These are phyloP conservation scores for Naganishia randhawae DNA, from an alignment of 768 basidiomycete genomes.

Conservation along the genomic window DNA sequence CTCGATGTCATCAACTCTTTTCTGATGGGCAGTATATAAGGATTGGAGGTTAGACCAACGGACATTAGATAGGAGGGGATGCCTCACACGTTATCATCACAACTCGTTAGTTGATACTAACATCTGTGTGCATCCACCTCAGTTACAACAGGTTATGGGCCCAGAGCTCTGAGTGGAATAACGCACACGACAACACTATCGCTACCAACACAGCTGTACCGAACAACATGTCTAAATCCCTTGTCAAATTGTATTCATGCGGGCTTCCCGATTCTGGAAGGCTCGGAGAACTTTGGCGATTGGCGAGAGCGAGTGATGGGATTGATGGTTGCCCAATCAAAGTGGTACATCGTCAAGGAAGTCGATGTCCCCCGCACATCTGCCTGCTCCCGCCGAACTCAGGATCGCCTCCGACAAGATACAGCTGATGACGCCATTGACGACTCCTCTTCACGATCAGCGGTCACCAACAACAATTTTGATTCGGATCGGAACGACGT, in stretches of 20 bases:
- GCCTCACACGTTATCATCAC: conserved; percentile 2
- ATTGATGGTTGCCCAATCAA: not conserved
- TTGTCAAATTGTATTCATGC: not conserved
- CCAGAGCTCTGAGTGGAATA: not conserved
- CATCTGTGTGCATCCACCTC: not conserved
- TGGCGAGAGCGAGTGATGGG: not conserved
- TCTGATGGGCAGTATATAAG: not conserved
- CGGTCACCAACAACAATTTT: not conserved
- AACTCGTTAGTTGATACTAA: not conserved
- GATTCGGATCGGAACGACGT: not conserved
- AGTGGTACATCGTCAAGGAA: not conserved
- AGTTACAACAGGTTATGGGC: not conserved
- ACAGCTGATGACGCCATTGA: not conserved
- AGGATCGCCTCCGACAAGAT: not conserved
- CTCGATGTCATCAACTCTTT: not conserved
- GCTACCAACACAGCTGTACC: not conserved
- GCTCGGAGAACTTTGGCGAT: not conserved
- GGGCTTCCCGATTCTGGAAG: not conserved
- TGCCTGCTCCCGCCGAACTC: not conserved
- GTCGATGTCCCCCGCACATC: not conserved
- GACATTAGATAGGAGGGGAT: not conserved
- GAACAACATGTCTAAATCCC: too few species aligned
- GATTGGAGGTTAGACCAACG: not conserved
- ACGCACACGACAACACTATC: not conserved
- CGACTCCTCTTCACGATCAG: not conserved